Conservation (phyloP, 1,139 yeast genomes). For the Groenewaldozyma sp. region DNA sequence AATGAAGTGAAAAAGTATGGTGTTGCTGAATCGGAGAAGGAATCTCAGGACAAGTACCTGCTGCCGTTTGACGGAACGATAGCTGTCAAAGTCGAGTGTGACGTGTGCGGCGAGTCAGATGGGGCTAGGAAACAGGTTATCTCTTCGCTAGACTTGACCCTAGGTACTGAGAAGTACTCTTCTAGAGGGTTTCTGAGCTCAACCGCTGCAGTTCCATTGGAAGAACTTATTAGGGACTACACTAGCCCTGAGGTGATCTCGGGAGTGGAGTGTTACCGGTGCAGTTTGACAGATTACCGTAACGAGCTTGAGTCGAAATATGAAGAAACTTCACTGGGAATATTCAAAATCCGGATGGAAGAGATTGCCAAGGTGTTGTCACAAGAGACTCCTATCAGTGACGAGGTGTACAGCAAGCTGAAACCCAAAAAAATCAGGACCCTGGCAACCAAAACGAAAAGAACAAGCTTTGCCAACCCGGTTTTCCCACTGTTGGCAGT, state of each 20-base stretch:
- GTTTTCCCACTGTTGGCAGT: constrained; percentile 67
- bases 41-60: constrained; percentile 35
- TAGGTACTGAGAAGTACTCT: constrained; percentile 25
- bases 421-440: constrained; percentile 69
- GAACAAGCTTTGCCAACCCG: constrained; percentile 69
- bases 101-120: constrained; percentile 85
- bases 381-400: constrained; percentile 40
- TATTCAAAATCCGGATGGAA: constrained; percentile 43
- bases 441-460: constrained; percentile 75
- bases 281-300: constrained; percentile 61
- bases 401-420: constrained; percentile 63
- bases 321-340: constrained; percentile 18
- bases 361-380: constrained; percentile 52
- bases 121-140: constrained; percentile 78
- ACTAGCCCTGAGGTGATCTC: constrained; percentile 74
- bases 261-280: constrained; percentile 88
- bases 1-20: constrained; percentile 35
- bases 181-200: too few relatives aligned
- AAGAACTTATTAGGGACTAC: constrained; percentile 61
- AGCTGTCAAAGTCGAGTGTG: constrained; percentile 82
- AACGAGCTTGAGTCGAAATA: constrained; percentile 38
- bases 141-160: constrained; percentile 70
- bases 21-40: constrained; percentile 2
- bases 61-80: constrained; percentile 88
- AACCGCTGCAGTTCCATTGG: constrained; percentile 34